Evolutionary conservation across 306 rosid species (phyloP).

Genomic region (Senna tora): DNA sequence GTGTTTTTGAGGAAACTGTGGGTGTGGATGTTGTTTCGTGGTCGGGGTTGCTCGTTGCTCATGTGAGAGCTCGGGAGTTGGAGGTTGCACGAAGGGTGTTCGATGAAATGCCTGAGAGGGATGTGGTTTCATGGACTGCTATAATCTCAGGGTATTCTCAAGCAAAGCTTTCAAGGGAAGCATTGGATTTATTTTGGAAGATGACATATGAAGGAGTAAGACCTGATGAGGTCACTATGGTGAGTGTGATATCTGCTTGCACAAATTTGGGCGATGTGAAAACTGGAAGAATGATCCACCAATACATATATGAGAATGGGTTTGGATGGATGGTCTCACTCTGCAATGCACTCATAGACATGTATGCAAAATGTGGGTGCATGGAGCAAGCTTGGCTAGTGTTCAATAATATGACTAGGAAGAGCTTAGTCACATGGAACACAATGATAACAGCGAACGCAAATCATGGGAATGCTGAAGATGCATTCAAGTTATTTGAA

Average conservation of each 20-base stretch:
- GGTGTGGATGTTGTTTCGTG: constrained; percentile 63
- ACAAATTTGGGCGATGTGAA: constrained; percentile 48
- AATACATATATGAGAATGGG: constrained; percentile 49
- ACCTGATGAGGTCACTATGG: constrained; percentile 66
- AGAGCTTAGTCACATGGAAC: constrained; percentile 67
- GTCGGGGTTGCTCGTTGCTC: constrained; percentile 64
- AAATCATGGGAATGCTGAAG: constrained; percentile 56
- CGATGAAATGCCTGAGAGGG: constrained; percentile 71
- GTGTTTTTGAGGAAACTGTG: constrained; percentile 52
- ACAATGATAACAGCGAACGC: constrained; percentile 59
- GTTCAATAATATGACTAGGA: constrained; percentile 49
- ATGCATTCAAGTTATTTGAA: constrained; percentile 48
- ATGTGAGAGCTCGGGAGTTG: constrained; percentile 54
- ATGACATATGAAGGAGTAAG: constrained; percentile 49
- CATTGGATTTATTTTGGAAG: constrained; percentile 58
- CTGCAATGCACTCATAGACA: constrained; percentile 59
- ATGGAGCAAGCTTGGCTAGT: constrained; percentile 55
- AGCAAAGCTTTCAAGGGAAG: constrained; percentile 50
- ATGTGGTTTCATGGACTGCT: constrained; percentile 62
- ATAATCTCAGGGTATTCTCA: constrained; percentile 59
- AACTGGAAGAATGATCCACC: constrained; percentile 54
- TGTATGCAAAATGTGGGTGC: constrained; percentile 71
- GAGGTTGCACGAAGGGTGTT: constrained; percentile 49
- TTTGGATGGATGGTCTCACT: constrained; percentile 64
- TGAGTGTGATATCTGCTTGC: constrained; percentile 66